phyloP scores from a whole-genome alignment of 2,329 filamentous ascomycete species.

The Blastomyces emzantsi region DNA sequence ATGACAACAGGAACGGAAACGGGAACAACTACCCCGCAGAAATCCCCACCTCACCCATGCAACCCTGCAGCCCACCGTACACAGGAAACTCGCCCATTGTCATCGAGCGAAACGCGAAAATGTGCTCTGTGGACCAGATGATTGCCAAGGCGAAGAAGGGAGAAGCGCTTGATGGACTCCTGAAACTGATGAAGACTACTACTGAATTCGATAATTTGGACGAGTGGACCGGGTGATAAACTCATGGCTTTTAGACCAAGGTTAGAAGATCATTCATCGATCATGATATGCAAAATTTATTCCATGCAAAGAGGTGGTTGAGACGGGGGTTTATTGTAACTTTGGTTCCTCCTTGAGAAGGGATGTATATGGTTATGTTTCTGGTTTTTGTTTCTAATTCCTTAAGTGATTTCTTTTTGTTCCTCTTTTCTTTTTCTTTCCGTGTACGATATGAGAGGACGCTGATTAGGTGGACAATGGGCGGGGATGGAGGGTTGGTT shows the following conservation, averaged over 20 bases:
- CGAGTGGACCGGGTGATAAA: conserved; percentile 19
- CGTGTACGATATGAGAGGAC: background rate
- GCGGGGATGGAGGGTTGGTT: background rate
- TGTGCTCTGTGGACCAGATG: conserved; percentile 17
- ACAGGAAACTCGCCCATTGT: conserved; percentile 20
- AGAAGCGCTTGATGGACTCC: conserved; percentile 32
- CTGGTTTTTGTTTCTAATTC: background rate
- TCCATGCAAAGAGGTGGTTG: background rate
- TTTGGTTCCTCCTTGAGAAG: background rate
- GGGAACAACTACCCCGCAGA: background rate
- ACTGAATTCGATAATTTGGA: conserved; percentile 22
- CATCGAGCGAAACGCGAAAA: conserved; percentile 14
- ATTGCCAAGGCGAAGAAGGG: conserved; percentile 25
- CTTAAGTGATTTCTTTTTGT: background rate
- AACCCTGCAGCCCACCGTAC: conserved; percentile 29
- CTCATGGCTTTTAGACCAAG: background rate
- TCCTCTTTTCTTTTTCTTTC: background rate
- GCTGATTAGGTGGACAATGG: background rate
- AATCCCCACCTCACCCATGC: conserved; percentile 25
- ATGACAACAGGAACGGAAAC: background rate
- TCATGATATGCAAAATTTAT: background rate
- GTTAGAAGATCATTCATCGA: background rate
- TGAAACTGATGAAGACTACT: conserved; percentile 33
- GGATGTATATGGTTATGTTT: background rate
- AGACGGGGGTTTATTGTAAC: background rate